Evolutionary conservation across 257 asterid genomes (phyloP).

Genomic region (Eucommia ulmoides): DNA sequence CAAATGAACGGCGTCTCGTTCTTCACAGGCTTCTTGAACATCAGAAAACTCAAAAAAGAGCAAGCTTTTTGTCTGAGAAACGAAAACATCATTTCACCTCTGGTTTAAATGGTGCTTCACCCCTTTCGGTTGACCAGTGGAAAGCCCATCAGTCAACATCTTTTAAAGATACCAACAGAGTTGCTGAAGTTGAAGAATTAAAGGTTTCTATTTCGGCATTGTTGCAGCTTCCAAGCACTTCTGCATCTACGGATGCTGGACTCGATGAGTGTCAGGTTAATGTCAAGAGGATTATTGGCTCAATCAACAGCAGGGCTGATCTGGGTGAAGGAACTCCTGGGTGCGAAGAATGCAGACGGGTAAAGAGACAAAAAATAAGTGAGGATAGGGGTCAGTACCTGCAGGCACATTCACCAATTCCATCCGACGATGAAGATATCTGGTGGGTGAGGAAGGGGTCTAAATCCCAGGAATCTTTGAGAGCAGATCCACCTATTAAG

Average conservation of each 20-base stretch:
- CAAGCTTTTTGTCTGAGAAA: slow-evolving; percentile 30
- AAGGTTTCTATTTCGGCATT: slow-evolving; percentile 54
- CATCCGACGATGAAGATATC: slow-evolving; percentile 59
- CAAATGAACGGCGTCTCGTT: slow-evolving; percentile 70
- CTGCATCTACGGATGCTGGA: slow-evolving; percentile 26
- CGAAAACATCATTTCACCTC: slow-evolving; percentile 22
- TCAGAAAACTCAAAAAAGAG: slow-evolving; percentile 20
- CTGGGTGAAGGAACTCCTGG: slow-evolving; percentile 64
- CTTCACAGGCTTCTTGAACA: slow-evolving; percentile 49
- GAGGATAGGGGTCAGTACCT: slow-evolving; percentile 48
- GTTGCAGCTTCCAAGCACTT: slow-evolving; percentile 47
- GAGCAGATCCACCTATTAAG: slow-evolving; percentile 83
- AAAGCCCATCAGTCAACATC: slow-evolving; percentile 29
- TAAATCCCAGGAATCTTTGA: slow-evolving; percentile 51
- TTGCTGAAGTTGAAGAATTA: slow-evolving; percentile 53
- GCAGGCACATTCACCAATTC: slow-evolving; percentile 28
- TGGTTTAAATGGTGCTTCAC: slow-evolving; percentile 33
- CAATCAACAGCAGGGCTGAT: slow-evolving; percentile 32
- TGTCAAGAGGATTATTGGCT: slow-evolving; percentile 33
- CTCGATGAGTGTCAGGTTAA: slow-evolving; percentile 44
- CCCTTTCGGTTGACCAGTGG: slow-evolving; percentile 45
- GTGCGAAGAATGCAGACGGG: slow-evolving; percentile 91
- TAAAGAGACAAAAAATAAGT: slow-evolving; percentile 66
- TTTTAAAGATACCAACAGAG: slow-evolving; percentile 18
- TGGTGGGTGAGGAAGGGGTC: slow-evolving; percentile 91